These are phyloP conservation scores for Aspergillus nidulans DNA, from an alignment of 495 filamentous ascomycete species.

Conservation along the genomic window DNA sequence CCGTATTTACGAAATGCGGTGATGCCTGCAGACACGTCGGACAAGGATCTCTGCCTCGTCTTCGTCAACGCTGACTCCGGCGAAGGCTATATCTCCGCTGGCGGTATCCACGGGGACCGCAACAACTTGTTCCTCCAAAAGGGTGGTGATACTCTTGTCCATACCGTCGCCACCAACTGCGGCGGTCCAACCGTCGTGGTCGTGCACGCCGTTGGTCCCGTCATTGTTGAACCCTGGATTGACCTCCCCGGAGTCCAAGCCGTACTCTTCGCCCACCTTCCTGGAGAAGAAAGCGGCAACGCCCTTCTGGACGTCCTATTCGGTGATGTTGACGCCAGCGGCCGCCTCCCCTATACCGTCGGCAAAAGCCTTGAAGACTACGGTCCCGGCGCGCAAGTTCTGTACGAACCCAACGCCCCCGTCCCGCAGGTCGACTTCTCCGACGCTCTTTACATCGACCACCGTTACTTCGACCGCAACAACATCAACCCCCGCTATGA, in stretches of 20 bases:
- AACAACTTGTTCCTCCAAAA: conserved; percentile 76
- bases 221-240: conserved; percentile 80
- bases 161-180: conserved; percentile 66
- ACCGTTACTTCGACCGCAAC: conserved; percentile 81
- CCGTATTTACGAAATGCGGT: conserved; percentile 58
- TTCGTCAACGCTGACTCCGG: conserved; percentile 61
- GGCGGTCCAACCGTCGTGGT: conserved; percentile 75
- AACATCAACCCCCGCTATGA: conserved; percentile 63
- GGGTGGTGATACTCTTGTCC: conserved; percentile 68
- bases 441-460: conserved; percentile 84
- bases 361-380: conserved; percentile 79
- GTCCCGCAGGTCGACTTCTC: conserved; percentile 81
- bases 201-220: conserved; percentile 87
- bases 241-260: conserved; percentile 74
- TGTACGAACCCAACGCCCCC: conserved; percentile 67
- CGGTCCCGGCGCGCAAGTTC: conserved; percentile 68
- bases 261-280: conserved; percentile 80
- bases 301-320: conserved; percentile 81
- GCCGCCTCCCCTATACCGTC: conserved; percentile 86
- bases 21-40: conserved; percentile 28
- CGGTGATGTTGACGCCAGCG: conserved; percentile 79
- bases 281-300: conserved; percentile 86
- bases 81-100: conserved; percentile 60
- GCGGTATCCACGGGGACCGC: conserved; percentile 72
- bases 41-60: conserved; percentile 63